These are phyloP conservation scores for Cyclotella choctawhatcheeana DNA, from an alignment of 108 stramenopile genomes.

Conservation along the genomic window DNA sequence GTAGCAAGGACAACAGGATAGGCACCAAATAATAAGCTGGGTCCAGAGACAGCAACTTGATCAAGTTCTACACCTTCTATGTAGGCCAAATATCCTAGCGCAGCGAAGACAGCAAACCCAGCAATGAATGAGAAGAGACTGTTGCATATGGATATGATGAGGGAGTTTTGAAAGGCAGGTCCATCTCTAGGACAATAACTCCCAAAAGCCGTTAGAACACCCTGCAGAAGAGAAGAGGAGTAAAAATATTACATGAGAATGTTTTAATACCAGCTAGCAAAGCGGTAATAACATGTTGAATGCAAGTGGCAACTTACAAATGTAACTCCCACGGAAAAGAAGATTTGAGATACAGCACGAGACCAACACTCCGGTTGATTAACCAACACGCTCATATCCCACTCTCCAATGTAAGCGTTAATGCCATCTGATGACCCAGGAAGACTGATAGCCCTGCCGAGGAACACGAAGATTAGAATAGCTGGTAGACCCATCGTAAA, in stretches of 20 bases:
- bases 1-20: constrained; percentile 52
- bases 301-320: constrained; percentile 38
- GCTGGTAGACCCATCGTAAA: constrained; percentile 65
- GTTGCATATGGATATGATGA: constrained; percentile 54
- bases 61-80: constrained; percentile 29
- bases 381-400: constrained; percentile 52
- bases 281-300: neutral
- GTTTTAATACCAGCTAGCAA: no score
- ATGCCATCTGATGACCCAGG: constrained; percentile 52
- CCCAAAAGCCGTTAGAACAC: constrained; percentile 68
- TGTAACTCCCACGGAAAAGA: constrained; percentile 64
- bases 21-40: constrained; percentile 55
- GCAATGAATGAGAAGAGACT: constrained; percentile 60
- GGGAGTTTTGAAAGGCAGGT: constrained; percentile 47
- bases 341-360: constrained; percentile 67
- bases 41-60: constrained; percentile 25
- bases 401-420: constrained; percentile 61
- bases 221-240: no score
- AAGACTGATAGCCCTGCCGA: constrained; percentile 50
- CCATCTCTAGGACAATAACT: constrained; percentile 53
- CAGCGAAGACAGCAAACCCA: constrained; percentile 77
- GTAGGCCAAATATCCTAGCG: constrained; percentile 59
- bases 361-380: constrained; percentile 59
- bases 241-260: no score
- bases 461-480: constrained; percentile 61